Evolutionary conservation across 2,329 filamentous ascomycete genomes (phyloP).

Genomic region (Claviceps quebecensis): DNA sequence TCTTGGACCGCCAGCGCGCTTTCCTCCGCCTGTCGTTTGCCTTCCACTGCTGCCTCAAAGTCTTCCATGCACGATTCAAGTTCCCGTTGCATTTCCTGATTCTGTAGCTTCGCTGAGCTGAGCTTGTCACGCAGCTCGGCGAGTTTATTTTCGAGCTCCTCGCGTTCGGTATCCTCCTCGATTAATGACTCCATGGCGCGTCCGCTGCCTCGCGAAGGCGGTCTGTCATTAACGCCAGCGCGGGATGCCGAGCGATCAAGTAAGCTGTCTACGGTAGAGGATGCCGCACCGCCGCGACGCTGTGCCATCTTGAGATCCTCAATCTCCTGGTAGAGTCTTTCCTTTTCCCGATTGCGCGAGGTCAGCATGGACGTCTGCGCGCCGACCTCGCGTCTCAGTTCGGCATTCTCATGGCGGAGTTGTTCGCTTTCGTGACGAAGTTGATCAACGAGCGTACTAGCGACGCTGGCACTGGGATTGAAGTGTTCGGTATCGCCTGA

Average conservation of each 20-base stretch:
- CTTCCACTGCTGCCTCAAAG: slow-evolving; percentile 57
- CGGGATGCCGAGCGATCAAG: slow-evolving; percentile 89
- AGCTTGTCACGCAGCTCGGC: slow-evolving; percentile 75
- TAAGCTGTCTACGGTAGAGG: slow-evolving; percentile 70
- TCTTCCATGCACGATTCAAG: slow-evolving; percentile 68
- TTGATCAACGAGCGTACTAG: slow-evolving; percentile 64
- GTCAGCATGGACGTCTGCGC: slow-evolving; percentile 97
- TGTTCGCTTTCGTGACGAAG: slow-evolving; percentile 55
- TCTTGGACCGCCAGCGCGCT: slow-evolving; percentile 53
- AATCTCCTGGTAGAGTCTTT: slow-evolving; percentile 89
- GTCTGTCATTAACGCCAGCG: slow-evolving; percentile 52
- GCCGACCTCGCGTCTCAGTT: slow-evolving; percentile 79
- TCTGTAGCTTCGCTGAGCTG: slow-evolving; percentile 73
- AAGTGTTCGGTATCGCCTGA: slow-evolving; percentile 37
- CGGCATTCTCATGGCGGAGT: slow-evolving; percentile 81
- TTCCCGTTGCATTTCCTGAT: slow-evolving; percentile 75
- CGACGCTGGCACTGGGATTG: slow-evolving; percentile 39
- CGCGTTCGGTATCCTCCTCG: slow-evolving; percentile 62
- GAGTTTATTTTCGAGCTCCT: slow-evolving; percentile 74
- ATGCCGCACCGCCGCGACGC: slow-evolving; percentile 48
- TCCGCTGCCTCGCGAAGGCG: slow-evolving; percentile 61
- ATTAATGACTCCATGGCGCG: slow-evolving; percentile 46
- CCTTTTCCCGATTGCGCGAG: slow-evolving; percentile 87
- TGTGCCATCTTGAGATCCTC: slow-evolving; percentile 88
- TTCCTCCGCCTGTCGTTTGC: slow-evolving; percentile 46